Evolutionary conservation across 1,284 basidiomycete species (phyloP), one percentile per base, ranked within the genome.

Genomic region (Xerocomus amazonicus): DNA sequence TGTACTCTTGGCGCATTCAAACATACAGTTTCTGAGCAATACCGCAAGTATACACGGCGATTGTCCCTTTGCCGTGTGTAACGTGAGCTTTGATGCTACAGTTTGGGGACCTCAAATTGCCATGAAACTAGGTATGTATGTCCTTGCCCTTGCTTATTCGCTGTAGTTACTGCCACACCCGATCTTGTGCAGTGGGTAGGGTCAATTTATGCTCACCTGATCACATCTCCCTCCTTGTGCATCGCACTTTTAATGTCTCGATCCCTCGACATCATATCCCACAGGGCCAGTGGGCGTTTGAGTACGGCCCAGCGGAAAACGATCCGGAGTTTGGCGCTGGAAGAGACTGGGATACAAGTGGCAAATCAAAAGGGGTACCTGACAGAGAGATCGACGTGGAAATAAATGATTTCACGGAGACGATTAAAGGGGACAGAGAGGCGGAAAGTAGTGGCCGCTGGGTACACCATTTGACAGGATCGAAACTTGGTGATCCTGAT

Each of bases 221-320:
- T 53, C 96, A 98, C 63, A 79, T 99, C 48, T 93, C 94, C 0
- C 75, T 99, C 10, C 87, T 99, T 46, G 78, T 97, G 5, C 92
- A 97, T 62, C 87, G 87, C 48, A 96, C 92, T 7, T 99, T 99
- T 78, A 99, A 99, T 69, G 92, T 93, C 13, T 95, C 93, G 8
- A 97, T 99, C 67, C 92, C 94, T 1, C 83, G 91, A 48, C 82
- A 91, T 62, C 96, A 99, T 68, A 92, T 99, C 62, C 91, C 85
- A 3, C 75, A 70, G 19, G 84, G 89, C 42, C 70, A 81, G 46
- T 98, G 89, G 84, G 81, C 87, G 55, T 98, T 96, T 60, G 90
- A 97, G 64, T 85, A 93, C 55, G 88, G 84, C 4, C 76, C 86
- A 0, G 80, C 81, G 14, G 85, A 87, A 61, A 87, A 87, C 57